Evolutionary conservation across 345 rosid genomes (phyloP), one percentile per base, ranked within the genome.

Genomic region (Laguncularia racemosa): DNA sequence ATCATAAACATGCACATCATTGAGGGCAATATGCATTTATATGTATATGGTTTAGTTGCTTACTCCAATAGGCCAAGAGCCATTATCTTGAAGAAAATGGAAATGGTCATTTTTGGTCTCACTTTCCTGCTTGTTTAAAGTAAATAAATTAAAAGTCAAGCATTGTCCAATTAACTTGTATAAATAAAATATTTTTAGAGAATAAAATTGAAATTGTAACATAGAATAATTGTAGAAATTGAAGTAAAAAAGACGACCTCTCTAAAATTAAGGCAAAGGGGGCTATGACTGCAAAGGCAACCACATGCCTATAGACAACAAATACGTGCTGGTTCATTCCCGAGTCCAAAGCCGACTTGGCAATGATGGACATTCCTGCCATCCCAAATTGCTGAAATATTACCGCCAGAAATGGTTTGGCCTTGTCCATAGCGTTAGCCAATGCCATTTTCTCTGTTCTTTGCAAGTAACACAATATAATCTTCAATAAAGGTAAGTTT

Each of bases 261-360:
- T 91, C 96, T 6, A 85, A 72, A 63, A 74, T 12, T 38, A 91
- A 28, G 59, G 96, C 95, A 9, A 91, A 88, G 8, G 96, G 98
- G 62, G 92, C 76, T 46, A 91, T 72, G 48, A 64, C 69, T 2
- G 76, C 48, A 15, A 85, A 64, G 48, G 98, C 98, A 47, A 81
- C 54, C 13, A 71, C 71, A 21, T 91, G 88, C 20, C 96, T 72
- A 65, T 85, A 91, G 56, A 82, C 92, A 5, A 75, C 86, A 16
- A 91, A 65, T 2, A 85, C 83, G 51, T 79, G 85, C 47, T 62
- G 87, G 76, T 79, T 83, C 85, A 82, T 79, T 18, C 96, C 96
- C 20, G 58, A 20, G 52, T 81, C 65, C 17, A 87, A 57, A 50
- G 87, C 83, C 16, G 61, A 68, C 60, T 87, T 87, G 9, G 87